Conservation (phyloP, 177 flowering plant genomes). For the Vitis hybrid region DNA sequence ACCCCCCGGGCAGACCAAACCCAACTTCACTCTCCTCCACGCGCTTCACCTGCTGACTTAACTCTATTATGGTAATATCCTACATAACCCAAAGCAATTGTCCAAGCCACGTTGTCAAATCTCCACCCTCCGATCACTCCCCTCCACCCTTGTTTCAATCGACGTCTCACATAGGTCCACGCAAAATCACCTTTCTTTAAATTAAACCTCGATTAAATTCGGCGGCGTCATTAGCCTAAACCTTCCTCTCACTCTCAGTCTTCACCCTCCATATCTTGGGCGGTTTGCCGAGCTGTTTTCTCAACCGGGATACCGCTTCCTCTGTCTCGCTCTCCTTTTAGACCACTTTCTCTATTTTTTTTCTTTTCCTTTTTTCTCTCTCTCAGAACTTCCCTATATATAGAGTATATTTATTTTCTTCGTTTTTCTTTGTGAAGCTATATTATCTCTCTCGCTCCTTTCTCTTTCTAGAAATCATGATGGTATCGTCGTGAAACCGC, state of each 20-base stretch:
- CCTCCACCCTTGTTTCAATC: background rate
- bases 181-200: slow-evolving; percentile 1
- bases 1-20: too few relatives aligned
- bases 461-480: background rate
- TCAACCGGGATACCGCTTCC: slow-evolving; percentile 16
- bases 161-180: slow-evolving; percentile 11
- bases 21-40: background rate
- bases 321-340: background rate
- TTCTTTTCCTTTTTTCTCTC: slow-evolving; percentile 8
- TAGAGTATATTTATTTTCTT: background rate
- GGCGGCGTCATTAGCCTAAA: background rate
- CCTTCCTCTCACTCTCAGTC: background rate
- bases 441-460: background rate
- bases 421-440: slow-evolving; percentile 1
- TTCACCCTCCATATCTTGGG: too few relatives aligned
- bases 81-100: background rate
- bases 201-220: background rate
- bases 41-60: background rate
- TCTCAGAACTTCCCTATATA: background rate
- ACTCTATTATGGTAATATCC: background rate
- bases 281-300: background rate
- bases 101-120: background rate
- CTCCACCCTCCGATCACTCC: slow-evolving; percentile 3
- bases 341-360: background rate
- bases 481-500: background rate